Evolutionary conservation across 2,329 filamentous ascomycete species (phyloP), one percentile per base, ranked within the genome.

Genomic region (Cadophora sp.): DNA sequence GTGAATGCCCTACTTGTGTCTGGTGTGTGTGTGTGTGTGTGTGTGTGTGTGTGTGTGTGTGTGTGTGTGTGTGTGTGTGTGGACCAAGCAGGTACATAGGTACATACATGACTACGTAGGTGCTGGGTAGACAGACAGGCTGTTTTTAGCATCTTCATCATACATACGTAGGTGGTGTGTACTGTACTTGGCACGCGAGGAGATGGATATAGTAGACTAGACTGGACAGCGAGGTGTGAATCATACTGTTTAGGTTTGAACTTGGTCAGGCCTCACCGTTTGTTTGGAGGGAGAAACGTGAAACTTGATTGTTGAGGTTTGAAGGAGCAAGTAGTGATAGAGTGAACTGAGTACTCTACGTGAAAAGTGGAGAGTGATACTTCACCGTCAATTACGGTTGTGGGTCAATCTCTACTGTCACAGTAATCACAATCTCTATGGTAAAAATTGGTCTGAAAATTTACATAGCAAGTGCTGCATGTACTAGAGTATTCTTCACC

Each of bases 141-240:
- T 55, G 51, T 34, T 55, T 55, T 34, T 34, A 55, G 51, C 27
- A 55, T 34, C 27, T 55, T 55, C 51, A 27, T 31, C 24, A 22
- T 37, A 56, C 16, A 22, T 56, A 56, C 19, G 9, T 22, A n/a
- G 31, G 40, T 43, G 40, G 12, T 40, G n/a, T 37, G 40, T 43
- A 43, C 12, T 43, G 40, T 43, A 43, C 40, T 43, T 43, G 40
- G 51, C 51, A 55, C 29, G 50, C n/a, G 24, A 31, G 40, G 19
- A 55, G 16, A 55, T 51, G 48, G 48, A 26, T 55, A 31, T 43
- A 26, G 16, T 31, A 16, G 3, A 19, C 6, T 19, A 31, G 19
- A 55, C 14, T 19, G n/a, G 19, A 55, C 22, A 55, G 27, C 27
- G 51, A 55, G 27, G 11, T 55, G 11, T 55, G 51, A 55, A 31